Percentiles rank a stretch among this genome's conserved stretches.
Conservation (phyloP, 2,329 filamentous ascomycete genomes). For the Huntiella abstrusa region DNA sequence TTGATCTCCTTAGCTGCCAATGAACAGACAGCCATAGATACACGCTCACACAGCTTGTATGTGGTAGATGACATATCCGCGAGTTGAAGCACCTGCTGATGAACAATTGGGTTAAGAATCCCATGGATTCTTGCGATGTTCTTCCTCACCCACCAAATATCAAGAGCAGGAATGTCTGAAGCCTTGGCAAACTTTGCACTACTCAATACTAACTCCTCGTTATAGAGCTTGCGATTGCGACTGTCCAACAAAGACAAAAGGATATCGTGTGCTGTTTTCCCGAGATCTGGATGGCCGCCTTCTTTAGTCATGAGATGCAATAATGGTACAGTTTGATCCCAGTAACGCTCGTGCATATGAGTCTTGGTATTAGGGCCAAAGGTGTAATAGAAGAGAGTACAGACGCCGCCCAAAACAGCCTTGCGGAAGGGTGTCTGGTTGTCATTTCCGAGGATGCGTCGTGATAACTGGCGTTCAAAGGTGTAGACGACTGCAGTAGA, state of each 20-base stretch:
- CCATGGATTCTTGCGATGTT: conserved; percentile 47
- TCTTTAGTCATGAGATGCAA: conserved; percentile 6
- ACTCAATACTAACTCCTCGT: conserved; percentile 50
- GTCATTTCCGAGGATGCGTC: conserved; percentile 18
- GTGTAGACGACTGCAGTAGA: conserved; percentile 7
- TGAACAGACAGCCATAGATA: conserved; percentile 6
- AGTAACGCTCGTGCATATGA: conserved; percentile 53
- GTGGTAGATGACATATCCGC: conserved; percentile 35
- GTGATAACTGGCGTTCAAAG: conserved; percentile 7
- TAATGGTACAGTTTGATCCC: conserved; percentile 53
- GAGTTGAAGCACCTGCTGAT: conserved; percentile 43
- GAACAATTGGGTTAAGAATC: conserved; percentile 39
- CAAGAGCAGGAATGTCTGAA: conserved; percentile 66
- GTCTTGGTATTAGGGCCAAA: conserved; percentile 51
- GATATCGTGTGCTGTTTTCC: conserved; percentile 45
- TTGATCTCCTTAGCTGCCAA: conserved; percentile 58
- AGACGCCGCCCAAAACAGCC: conserved; percentile 48
- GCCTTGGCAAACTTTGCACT: conserved; percentile 33
- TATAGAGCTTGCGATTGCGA: conserved; percentile 46
- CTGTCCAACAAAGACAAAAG: conserved; percentile 48
- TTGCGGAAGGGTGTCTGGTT: conserved; percentile 37
- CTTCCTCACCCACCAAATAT: conserved; percentile 71
- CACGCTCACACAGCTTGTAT: conserved; percentile 1
- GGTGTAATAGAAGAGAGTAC: conserved; percentile 66
- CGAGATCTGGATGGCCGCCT: conserved; percentile 15